phyloP scores from a whole-genome alignment of 257 asterid species.

The Fraxinus anomala region DNA sequence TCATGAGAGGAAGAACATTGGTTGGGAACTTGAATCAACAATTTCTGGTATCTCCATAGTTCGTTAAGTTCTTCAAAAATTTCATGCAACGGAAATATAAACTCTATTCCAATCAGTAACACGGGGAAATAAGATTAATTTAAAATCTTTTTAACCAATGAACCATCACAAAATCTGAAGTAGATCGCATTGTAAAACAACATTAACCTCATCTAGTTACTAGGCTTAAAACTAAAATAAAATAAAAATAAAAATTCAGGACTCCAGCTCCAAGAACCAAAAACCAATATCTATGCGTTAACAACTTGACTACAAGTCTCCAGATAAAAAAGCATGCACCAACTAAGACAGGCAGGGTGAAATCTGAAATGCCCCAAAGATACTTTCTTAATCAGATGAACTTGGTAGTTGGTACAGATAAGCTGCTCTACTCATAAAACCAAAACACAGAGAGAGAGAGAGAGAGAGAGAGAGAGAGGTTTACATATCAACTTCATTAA shows the following conservation, averaged over 20 bases:
- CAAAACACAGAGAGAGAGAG: not conserved
- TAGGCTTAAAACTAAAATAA: not conserved
- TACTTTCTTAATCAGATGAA: not conserved
- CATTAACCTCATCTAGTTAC: not conserved
- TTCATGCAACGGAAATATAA: not conserved
- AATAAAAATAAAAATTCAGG: not conserved
- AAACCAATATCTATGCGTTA: not conserved
- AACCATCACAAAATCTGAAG: not conserved
- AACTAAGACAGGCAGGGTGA: slow-evolving; percentile 8
- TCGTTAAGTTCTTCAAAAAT: not conserved
- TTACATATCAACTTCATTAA: slow-evolving; percentile 98
- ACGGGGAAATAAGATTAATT: not conserved
- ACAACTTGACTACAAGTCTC: slow-evolving; percentile 7
- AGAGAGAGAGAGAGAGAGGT: slow-evolving; percentile 32
- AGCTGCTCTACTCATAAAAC: slow-evolving; percentile 7
- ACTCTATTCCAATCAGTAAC: slow-evolving; percentile 13
- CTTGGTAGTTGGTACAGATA: slow-evolving; percentile 11
- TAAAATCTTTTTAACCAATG: not conserved
- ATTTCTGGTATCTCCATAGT: slow-evolving; percentile 11
- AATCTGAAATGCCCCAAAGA: slow-evolving; percentile 8
- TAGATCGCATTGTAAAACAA: not conserved
- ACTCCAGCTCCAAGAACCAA: not conserved
- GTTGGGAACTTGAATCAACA: slow-evolving; percentile 13
- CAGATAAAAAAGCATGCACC: slow-evolving; percentile 11
- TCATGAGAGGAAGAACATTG: not conserved